Base-by-base conservation (phyloP, 1,284 basidiomycete genomes). In the Fistulina hepatica region DNA sequence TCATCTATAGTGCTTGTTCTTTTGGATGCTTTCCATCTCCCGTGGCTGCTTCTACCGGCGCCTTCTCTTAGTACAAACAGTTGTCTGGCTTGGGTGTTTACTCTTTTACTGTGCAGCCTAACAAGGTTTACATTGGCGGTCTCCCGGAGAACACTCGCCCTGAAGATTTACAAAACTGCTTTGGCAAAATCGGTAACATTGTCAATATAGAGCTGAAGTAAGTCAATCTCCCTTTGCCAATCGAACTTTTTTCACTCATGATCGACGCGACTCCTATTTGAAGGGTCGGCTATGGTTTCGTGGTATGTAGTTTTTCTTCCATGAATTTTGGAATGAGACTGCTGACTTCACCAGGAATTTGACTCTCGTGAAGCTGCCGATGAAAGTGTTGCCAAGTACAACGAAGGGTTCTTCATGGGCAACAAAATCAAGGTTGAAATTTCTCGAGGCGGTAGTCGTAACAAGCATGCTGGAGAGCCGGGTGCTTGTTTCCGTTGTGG, bases 101-200 rank as follows among this genome's bases (percentile, higher is more conserved):
- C 69, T 13, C 22, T 23, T 43, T 60, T 67, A 73, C 59, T 73
- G 65, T 69, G 65, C 64, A 88, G 82, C 79, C 81, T 61, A 86
- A 86, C 65, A 89, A 89, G 65, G 79, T 89, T 57, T 89, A 89
- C 56, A 77, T 89, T 54, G 84, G 84, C 52, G 84, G 84, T 48
- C 71, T 89, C 45, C 85, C 84, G 44, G 81, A 85, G 59, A 71
- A 84, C 49, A 88, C 84, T 38, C 78, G 80, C 47, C 71, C 76
- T 59, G 83, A 85, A 61, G 84, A 89, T 54, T 61, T 89, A 21
- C 76, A 76, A 54, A 81, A 71, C 48, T 88, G 85, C 57, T 89
- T 89, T 57, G 81, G 81, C 39, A 83, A 85, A 57, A 75, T 88
- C 36, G 84, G 84, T n/a, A 65, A 57, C 37, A 84, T 89, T 23